Evolutionary conservation across 208 protist genomes (phyloP), one percentile per base, ranked within the genome.

Genomic region (Acanthamoeba royreba): DNA sequence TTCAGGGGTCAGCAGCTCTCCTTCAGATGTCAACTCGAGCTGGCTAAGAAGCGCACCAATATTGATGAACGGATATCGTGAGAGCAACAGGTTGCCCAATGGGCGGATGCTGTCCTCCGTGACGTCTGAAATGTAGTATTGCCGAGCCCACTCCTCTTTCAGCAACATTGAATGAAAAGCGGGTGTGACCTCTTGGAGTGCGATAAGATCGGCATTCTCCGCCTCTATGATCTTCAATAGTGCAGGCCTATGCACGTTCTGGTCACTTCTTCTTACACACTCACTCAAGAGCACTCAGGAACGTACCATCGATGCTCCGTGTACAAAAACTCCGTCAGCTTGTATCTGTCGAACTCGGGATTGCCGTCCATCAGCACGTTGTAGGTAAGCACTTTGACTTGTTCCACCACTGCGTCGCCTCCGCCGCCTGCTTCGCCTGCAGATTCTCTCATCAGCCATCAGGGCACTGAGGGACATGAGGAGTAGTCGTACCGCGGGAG

Each of bases 341-440:
- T n/a, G 31, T 87, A 87, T 38, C 43, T 11, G 35, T 17, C 11
- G 31, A 87, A 22, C 22, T 58, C 77, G 43, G 43, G 28, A 15
- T 61, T 58, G 31, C 28, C 77, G 77, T 87, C 77, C 77, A 87
- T 87, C 9, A 87, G 47, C 47, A 87, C 77, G 15, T 87, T 87
- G 31, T 87, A 87, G 15, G 77, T 55, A 15, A 87, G 43, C 43
- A 87, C 77, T 45, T 61, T 58, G 31, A 87, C 28, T 33, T 46
- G 47, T n/a, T 40, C 45, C 19, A n/a, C 25, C 2, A 25, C 74
- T 11, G n/a, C 35, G 9, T 33, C 13, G 33, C 25, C 11, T 19
- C 4, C 42, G 35, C 25, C 42, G 2, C 35, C 45, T 31, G 9
- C 74, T 17, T 49, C 28, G 43, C 1, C 25, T 49, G 19, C 53